These are phyloP conservation scores for Cornus suecica DNA, from an alignment of 148 eudicot genomes.

Conservation along the genomic window DNA sequence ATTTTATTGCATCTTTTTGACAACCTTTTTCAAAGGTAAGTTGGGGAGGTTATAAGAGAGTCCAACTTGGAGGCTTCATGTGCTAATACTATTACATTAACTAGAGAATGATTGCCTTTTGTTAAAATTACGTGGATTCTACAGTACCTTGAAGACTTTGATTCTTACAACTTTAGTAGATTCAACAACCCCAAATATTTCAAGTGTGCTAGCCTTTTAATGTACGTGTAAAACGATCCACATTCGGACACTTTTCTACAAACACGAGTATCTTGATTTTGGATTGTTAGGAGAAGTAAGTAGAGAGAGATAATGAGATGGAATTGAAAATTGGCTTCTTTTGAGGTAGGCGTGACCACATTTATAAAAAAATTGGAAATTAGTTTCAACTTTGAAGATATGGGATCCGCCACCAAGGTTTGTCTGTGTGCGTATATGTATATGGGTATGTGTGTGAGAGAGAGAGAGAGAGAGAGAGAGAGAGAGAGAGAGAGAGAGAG, in stretches of 20 bases:
- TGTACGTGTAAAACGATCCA: slow-evolving; percentile 2
- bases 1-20: not conserved
- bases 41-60: slow-evolving; percentile 8
- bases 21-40: slow-evolving; percentile 5
- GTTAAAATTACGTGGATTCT: not conserved
- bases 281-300: not conserved
- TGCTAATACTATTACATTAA: not conserved
- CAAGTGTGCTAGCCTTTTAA: not conserved
- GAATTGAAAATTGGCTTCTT: slow-evolving; percentile 6
- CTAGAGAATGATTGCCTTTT: slow-evolving; percentile 1
- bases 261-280: not conserved
- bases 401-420: slow-evolving; percentile 13
- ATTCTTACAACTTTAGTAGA: not conserved
- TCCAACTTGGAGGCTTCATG: slow-evolving; percentile 16
- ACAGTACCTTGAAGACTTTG: slow-evolving; percentile 7
- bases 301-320: not conserved
- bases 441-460: slow-evolving; percentile 6
- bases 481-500: not conserved
- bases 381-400: slow-evolving; percentile 8
- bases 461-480: slow-evolving; percentile 1
- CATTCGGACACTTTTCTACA: not conserved
- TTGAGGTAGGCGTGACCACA: slow-evolving; percentile 13
- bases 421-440: too few relatives aligned
- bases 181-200: not conserved
- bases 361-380: not conserved